These are phyloP conservation scores for Paramyrothecium roridum DNA, from an alignment of 2,329 filamentous ascomycete genomes.

Conservation along the genomic window DNA sequence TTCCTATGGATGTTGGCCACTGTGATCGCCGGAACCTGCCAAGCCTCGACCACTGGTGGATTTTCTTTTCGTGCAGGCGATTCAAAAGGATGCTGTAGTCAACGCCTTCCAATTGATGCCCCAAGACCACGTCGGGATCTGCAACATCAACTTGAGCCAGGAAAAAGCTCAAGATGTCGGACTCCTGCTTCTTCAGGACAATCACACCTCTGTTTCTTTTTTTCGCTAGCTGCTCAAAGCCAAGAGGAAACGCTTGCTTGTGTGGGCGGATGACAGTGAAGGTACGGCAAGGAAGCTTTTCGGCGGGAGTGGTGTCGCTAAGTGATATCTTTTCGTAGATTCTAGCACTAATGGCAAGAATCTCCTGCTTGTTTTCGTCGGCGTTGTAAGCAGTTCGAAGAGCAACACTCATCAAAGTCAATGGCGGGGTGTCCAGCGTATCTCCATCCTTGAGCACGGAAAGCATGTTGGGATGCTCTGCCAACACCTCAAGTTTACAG, in stretches of 20 bases:
- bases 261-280: slow-evolving; percentile 89
- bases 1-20: slow-evolving; percentile 86
- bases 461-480: slow-evolving; percentile 74
- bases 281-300: slow-evolving; percentile 83
- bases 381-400: slow-evolving; percentile 85
- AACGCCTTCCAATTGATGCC: slow-evolving; percentile 94
- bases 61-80: slow-evolving; percentile 84
- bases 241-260: slow-evolving; percentile 72
- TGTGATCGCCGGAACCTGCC: slow-evolving; percentile 78
- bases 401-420: slow-evolving; percentile 94
- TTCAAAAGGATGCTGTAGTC: slow-evolving; percentile 90
- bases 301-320: slow-evolving; percentile 81
- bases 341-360: slow-evolving; percentile 84
- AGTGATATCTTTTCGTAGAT: slow-evolving; percentile 90
- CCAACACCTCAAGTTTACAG: slow-evolving; percentile 90
- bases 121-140: slow-evolving; percentile 91
- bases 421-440: slow-evolving; percentile 75
- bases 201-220: slow-evolving; percentile 73
- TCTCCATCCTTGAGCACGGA: slow-evolving; percentile 73
- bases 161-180: slow-evolving; percentile 82
- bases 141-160: slow-evolving; percentile 82
- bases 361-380: slow-evolving; percentile 94
- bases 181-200: slow-evolving; percentile 79
- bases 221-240: slow-evolving; percentile 76
- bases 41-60: slow-evolving; percentile 90